Evolutionary conservation across 2,329 filamentous ascomycete species (phyloP).

Genomic region (Hymenoscyphus albidus): DNA sequence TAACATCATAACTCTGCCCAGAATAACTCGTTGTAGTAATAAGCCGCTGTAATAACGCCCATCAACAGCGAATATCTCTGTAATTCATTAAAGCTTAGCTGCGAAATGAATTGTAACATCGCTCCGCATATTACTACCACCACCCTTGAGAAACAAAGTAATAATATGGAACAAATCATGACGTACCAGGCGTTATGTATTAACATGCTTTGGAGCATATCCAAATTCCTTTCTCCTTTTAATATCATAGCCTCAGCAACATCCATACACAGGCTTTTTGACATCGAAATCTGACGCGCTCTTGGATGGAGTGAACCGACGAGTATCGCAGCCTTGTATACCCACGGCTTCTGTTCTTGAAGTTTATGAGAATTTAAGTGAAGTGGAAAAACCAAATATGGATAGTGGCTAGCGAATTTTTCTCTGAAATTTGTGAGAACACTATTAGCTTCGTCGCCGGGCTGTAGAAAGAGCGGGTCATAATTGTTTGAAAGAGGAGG

Average conservation of each 20-base stretch:
- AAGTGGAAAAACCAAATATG: slow-evolving; percentile 21
- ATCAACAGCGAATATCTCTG: no score
- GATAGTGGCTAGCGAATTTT: slow-evolving; percentile 20
- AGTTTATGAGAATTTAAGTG: slow-evolving; percentile 17
- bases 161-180: neutral
- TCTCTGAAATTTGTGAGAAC: slow-evolving; percentile 18
- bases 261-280: slow-evolving; percentile 20
- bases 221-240: slow-evolving; percentile 23
- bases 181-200: slow-evolving; percentile 27
- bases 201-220: slow-evolving; percentile 27
- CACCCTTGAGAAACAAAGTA: neutral
- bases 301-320: slow-evolving; percentile 18
- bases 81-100: no score
- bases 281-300: slow-evolving; percentile 17
- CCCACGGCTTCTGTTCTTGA: slow-evolving; percentile 19
- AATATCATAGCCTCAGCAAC: slow-evolving; percentile 21
- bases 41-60: no score
- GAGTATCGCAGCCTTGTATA: slow-evolving; percentile 21
- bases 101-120: no score
- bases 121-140: no score
- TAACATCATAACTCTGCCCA: no score
- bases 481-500: neutral
- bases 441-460: slow-evolving; percentile 11
- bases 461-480: neutral
- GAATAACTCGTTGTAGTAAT: no score